Percentiles rank a stretch among this genome's conserved stretches.
These are phyloP conservation scores for Boletellus deceptivus DNA, from an alignment of 1,284 basidiomycete genomes.

Conservation along the genomic window DNA sequence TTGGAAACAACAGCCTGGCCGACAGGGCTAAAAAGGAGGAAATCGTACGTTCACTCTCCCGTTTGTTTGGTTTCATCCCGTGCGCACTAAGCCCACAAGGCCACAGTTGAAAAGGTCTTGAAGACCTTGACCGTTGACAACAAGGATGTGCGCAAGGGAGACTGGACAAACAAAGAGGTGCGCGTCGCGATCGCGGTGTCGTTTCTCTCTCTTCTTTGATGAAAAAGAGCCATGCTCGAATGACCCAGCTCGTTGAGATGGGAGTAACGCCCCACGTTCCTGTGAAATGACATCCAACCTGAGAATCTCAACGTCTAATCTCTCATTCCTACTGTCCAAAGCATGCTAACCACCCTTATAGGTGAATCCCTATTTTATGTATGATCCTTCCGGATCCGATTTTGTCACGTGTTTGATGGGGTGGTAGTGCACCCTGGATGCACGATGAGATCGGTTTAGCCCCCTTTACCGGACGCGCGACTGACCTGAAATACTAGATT, in stretches of 20 bases:
- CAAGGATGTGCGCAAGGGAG: slow-evolving; percentile 91
- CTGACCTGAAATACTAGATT: slow-evolving; percentile 56
- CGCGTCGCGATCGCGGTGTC: slow-evolving; percentile 29
- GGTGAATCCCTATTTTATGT: slow-evolving; percentile 22
- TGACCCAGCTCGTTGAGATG: slow-evolving; percentile 74
- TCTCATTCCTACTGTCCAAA: background rate
- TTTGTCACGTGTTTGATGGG: slow-evolving; percentile 6
- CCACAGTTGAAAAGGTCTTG: slow-evolving; percentile 82
- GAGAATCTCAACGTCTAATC: slow-evolving; percentile 30
- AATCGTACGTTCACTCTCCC: slow-evolving; percentile 55
- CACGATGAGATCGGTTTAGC: slow-evolving; percentile 54
- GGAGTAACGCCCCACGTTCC: slow-evolving; percentile 75
- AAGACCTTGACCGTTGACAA: slow-evolving; percentile 79
- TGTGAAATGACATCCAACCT: slow-evolving; percentile 59
- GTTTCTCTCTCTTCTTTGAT: slow-evolving; percentile 42
- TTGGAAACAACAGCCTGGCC: slow-evolving; percentile 81
- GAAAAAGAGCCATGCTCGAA: slow-evolving; percentile 81
- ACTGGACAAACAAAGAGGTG: slow-evolving; percentile 98
- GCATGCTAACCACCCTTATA: slow-evolving; percentile 13
- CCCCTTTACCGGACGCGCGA: slow-evolving; percentile 17
- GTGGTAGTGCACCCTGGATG: slow-evolving; percentile 63
- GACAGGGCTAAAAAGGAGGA: slow-evolving; percentile 98
- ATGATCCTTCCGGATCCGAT: background rate
- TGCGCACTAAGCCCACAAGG: slow-evolving; percentile 45
- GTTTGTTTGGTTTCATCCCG: background rate